A percentile compares a stretch with the other conserved stretches of the same genome.
Conservation (phyloP, 768 basidiomycete species). For the Hebeloma cylindrosporum region DNA sequence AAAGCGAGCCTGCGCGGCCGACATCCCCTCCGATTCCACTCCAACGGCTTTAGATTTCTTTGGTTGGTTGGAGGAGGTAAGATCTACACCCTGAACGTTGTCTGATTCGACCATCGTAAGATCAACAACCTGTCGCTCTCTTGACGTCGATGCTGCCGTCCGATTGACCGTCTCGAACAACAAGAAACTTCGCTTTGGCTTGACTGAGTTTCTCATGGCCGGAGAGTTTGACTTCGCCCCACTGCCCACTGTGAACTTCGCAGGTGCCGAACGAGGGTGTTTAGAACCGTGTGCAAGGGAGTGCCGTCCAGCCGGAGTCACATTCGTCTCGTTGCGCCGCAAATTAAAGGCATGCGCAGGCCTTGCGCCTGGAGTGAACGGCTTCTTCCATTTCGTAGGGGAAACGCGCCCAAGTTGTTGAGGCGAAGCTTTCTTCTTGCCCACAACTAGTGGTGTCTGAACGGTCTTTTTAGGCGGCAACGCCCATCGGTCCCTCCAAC, state of each 20-base stretch:
- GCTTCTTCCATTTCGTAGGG: slow-evolving; percentile 32
- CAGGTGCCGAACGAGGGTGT: slow-evolving; percentile 21
- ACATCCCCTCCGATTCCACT: slow-evolving; percentile 15
- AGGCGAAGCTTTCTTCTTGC: neutral
- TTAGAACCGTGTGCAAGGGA: slow-evolving; percentile 13
- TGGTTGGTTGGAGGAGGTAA: neutral
- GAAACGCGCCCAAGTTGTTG: neutral
- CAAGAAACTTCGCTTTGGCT: slow-evolving; percentile 4
- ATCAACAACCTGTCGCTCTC: slow-evolving; percentile 13
- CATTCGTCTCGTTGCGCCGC: slow-evolving; percentile 44
- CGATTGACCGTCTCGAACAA: slow-evolving; percentile 10
- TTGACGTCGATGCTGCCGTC: neutral
- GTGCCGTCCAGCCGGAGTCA: slow-evolving; percentile 44
- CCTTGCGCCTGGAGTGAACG: slow-evolving; percentile 26
- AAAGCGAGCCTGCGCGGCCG: slow-evolving; percentile 14
- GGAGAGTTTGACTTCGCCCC: neutral
- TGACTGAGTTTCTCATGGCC: neutral
- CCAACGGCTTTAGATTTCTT: slow-evolving; percentile 1
- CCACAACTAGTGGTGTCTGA: neutral
- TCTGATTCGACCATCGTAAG: slow-evolving; percentile 12
- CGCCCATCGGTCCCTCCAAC: slow-evolving; percentile 32
- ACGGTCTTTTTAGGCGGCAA: slow-evolving; percentile 13
- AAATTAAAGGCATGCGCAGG: slow-evolving; percentile 22
- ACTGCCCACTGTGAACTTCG: slow-evolving; percentile 4
- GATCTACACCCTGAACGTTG: slow-evolving; percentile 5